Percentiles rank a stretch among this genome's conserved stretches.
Conservation (phyloP, 441 rosid genomes). For the Adansonia rubrostipa region DNA sequence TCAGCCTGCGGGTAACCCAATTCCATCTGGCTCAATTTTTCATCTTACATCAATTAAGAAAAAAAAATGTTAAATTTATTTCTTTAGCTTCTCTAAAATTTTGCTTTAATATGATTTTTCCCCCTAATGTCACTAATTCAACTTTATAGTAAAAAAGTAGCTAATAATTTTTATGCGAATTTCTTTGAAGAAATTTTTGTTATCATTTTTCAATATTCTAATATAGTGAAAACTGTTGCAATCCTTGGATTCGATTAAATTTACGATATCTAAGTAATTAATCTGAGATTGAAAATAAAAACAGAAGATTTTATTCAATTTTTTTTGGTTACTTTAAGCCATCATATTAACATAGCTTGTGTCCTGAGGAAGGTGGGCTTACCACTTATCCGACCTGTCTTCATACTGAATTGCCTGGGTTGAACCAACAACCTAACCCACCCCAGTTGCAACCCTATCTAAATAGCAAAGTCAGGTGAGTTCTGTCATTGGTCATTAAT, state of each 20-base stretch:
- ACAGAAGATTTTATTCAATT: background rate
- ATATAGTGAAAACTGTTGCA: background rate
- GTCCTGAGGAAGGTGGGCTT: background rate
- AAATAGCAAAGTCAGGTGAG: background rate
- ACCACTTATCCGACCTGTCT: background rate
- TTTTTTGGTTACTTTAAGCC: background rate
- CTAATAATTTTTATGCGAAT: background rate
- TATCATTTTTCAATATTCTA: background rate
- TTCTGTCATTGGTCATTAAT: background rate
- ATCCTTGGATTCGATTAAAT: constrained; percentile 11
- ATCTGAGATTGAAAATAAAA: constrained; percentile 12
- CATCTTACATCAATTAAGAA: background rate
- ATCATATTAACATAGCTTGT: background rate
- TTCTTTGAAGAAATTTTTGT: background rate
- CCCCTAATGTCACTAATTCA: background rate
- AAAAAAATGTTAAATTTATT: constrained; percentile 5
- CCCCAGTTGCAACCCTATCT: background rate
- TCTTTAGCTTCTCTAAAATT: background rate
- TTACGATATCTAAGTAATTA: background rate
- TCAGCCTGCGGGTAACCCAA: background rate
- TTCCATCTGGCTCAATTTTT: background rate
- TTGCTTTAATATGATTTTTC: background rate
- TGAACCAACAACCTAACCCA: background rate
- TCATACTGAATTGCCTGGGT: background rate
- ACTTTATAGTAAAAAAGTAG: background rate